A percentile compares a stretch with the other conserved stretches of the same genome.
Conservation (phyloP, 305 asterid genomes). For the Salvia sclarea region DNA sequence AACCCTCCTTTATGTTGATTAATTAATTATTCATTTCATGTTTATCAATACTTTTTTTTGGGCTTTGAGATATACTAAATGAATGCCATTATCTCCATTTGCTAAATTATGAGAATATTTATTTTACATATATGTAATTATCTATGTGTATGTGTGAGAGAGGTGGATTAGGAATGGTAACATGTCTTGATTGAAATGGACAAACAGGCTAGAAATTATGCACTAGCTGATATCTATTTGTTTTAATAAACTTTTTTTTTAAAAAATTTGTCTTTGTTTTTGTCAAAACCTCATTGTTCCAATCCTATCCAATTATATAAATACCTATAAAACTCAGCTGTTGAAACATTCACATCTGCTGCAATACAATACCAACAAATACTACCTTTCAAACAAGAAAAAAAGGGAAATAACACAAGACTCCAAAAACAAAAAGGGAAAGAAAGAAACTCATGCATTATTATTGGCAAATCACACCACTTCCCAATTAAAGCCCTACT, state of each 20-base stretch:
- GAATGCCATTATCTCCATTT: too few relatives aligned
- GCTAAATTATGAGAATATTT: neutral
- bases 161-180: neutral
- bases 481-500: neutral
- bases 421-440: neutral
- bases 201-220: constrained; percentile 26
- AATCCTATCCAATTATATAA: constrained; percentile 37
- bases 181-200: constrained; percentile 30
- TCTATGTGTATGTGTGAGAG: neutral
- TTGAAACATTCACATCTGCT: constrained; percentile 43
- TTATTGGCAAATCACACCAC: neutral
- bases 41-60: too few relatives aligned
- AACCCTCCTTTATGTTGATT: too few relatives aligned
- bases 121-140: neutral
- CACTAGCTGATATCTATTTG: neutral
- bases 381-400: neutral
- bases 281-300: constrained; percentile 43
- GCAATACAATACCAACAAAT: constrained; percentile 26
- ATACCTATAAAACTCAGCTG: neutral
- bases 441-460: neutral
- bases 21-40: too few relatives aligned
- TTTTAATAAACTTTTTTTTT: neutral
- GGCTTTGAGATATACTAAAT: too few relatives aligned
- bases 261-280: constrained; percentile 47
- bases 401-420: neutral